Base-by-base conservation (phyloP, 2,329 filamentous ascomycete genomes). In the Colletotrichum lupini region DNA sequence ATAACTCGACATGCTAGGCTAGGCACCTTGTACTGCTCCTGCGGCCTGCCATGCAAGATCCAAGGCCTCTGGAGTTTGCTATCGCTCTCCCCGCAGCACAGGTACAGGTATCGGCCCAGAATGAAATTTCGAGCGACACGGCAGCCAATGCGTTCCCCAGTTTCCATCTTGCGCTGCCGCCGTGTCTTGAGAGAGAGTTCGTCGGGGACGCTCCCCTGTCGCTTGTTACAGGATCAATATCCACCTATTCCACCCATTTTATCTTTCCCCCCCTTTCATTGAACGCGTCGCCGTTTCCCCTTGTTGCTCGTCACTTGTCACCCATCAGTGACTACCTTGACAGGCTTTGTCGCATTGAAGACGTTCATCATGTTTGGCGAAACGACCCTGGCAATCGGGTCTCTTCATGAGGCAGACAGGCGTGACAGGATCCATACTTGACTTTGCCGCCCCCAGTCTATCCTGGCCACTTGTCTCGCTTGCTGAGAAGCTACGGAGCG, bases 81-180 rank as follows among this genome's bases (percentile, higher is more conserved):
- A 64, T 69, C 42, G 37, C 65, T 72, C 52, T 68, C 58, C 37
- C 53, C 53, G 37, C 70, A 53, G 55, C 46, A 70, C 37, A 42
- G 37, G 42, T 19, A 46, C 42, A 46, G 42, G 42, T 73, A 65
- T 65, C 42, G 26, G 30, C 67, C 32, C 28, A 60, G 60, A 61
- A 70, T 70, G 70, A 65, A 65, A 73, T 70, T 56, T 66, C 65
- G 67, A 66, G 60, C 67, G 70, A 65, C 56, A 73, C 61, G n/a
- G 59, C 66, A 53, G 59, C 65, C 69, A 68, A 63, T 69, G 59
- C 66, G 66, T 49, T 26, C 59, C 65, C 66, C 66, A 49, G 55
- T 59, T 64, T 58, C 53, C 24, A 64, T 64, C 32, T 26, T 46
- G 58, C 63, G 68, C 57, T 72, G 56, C 61, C 68, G 68, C 68